These are phyloP conservation scores for Symbiotaphrina buchneri DNA, from an alignment of 495 filamentous ascomycete species.

Conservation along the genomic window DNA sequence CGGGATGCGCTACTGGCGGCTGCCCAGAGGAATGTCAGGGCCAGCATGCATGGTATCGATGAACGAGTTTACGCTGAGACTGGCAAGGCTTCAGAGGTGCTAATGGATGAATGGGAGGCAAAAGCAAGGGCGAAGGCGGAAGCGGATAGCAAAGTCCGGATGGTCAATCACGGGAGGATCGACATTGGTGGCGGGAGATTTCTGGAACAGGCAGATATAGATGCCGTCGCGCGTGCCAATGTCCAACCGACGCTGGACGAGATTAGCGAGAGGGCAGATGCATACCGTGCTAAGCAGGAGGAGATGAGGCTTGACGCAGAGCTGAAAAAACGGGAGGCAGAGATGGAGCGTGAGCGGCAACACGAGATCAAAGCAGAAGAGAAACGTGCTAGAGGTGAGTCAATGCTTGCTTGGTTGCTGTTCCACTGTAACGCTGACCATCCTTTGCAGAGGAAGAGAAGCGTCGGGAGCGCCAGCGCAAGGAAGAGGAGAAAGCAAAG, in stretches of 20 bases:
- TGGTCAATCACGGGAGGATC: constrained; percentile 35
- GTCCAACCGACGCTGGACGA: constrained; percentile 87
- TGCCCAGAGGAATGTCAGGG: constrained; percentile 68
- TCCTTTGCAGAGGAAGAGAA: constrained; percentile 10
- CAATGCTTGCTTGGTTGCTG: background rate
- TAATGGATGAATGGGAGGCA: constrained; percentile 56
- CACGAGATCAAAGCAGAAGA: constrained; percentile 26
- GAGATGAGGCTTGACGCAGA: constrained; percentile 31
- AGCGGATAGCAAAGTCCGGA: constrained; percentile 33
- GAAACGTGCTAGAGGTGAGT: constrained; percentile 25
- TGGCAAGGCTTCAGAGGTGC: constrained; percentile 46
- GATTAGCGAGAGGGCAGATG: constrained; percentile 54
- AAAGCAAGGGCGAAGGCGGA: constrained; percentile 45
- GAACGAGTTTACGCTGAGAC: constrained; percentile 53
- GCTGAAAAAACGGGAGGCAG: constrained; percentile 19
- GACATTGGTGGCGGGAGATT: constrained; percentile 64
- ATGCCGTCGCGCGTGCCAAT: constrained; percentile 53
- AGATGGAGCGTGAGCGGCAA: constrained; percentile 27
- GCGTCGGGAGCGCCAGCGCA: background rate
- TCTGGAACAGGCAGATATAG: constrained; percentile 57
- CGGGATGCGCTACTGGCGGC: constrained; percentile 50
- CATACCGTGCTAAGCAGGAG: constrained; percentile 33
- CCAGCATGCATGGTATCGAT: constrained; percentile 56
- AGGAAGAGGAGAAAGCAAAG: constrained; percentile 23
- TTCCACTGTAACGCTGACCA: constrained; percentile 9